Evolutionary conservation across 805 yeast species (phyloP).

Genomic region (Metschnikowia kofuensis): DNA sequence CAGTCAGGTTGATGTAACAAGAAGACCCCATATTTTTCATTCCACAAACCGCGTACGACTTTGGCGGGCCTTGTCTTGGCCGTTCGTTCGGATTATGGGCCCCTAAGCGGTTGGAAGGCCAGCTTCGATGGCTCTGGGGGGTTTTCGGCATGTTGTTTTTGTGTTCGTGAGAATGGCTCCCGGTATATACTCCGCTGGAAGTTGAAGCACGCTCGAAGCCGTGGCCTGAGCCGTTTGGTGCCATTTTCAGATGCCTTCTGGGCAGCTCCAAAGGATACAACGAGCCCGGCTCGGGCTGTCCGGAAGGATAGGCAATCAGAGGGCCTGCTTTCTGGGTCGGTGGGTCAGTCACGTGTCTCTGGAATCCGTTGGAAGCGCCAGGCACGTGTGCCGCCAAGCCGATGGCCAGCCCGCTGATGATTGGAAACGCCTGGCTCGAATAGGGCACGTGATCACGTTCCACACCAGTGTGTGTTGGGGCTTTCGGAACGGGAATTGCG

Average conservation of each 20-base stretch:
- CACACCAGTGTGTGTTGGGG: neutral
- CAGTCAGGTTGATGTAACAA: slow-evolving; percentile 71
- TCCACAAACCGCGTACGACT: slow-evolving; percentile 50
- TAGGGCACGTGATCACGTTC: neutral
- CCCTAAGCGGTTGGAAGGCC: neutral
- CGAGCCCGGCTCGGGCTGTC: neutral
- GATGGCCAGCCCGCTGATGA: neutral
- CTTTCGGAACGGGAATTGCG: neutral
- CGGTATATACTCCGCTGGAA: neutral
- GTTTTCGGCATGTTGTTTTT: neutral
- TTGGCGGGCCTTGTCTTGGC: neutral
- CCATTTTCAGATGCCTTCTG: neutral
- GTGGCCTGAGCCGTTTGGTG: neutral
- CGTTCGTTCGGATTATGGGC: neutral
- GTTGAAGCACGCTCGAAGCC: neutral
- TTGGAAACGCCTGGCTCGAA: neutral
- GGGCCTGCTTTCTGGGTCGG: neutral
- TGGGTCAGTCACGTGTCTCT: neutral
- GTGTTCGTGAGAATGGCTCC: neutral
- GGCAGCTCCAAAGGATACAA: neutral
- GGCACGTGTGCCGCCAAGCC: neutral
- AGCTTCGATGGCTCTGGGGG: neutral
- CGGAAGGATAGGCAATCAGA: neutral
- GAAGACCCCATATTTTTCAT: slow-evolving; percentile 68
- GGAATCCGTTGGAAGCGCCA: neutral